These are phyloP conservation scores for Boletellus deceptivus DNA, from an alignment of 1,284 basidiomycete species.

Conservation along the genomic window DNA sequence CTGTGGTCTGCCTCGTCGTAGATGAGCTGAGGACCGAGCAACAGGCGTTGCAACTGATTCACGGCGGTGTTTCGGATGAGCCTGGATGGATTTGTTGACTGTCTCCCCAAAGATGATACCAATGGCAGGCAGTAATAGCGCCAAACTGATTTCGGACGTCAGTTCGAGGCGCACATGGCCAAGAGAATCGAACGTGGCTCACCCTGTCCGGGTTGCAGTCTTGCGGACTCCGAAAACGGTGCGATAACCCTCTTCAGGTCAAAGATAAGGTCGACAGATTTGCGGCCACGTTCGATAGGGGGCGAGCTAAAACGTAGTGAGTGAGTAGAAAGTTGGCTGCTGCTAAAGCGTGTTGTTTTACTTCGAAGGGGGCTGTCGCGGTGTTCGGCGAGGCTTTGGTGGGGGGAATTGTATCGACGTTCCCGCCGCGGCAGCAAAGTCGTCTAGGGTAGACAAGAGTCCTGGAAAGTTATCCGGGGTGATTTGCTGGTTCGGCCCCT, in stretches of 20 bases:
- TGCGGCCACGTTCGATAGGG: slow-evolving; percentile 74
- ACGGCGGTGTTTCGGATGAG: slow-evolving; percentile 87
- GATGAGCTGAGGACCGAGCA: slow-evolving; percentile 78
- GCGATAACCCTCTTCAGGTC: slow-evolving; percentile 67
- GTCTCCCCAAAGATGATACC: slow-evolving; percentile 75
- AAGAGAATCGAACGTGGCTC: slow-evolving; percentile 7
- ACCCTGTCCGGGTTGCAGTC: slow-evolving; percentile 52
- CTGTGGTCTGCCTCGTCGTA: slow-evolving; percentile 53
- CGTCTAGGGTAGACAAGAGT: slow-evolving; percentile 80
- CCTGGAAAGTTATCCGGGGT: slow-evolving; percentile 81
- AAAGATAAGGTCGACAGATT: slow-evolving; percentile 80
- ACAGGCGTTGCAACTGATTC: slow-evolving; percentile 80
- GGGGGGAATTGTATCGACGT: slow-evolving; percentile 57
- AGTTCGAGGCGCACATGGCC: slow-evolving; percentile 4
- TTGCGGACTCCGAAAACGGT: slow-evolving; percentile 49
- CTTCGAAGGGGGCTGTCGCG: slow-evolving; percentile 54
- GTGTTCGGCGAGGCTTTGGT: slow-evolving; percentile 49
- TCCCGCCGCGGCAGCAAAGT: slow-evolving; percentile 79
- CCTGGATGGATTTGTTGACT: slow-evolving; percentile 82
- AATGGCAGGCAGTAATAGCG: slow-evolving; percentile 79
- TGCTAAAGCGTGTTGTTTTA: slow-evolving; percentile 27
- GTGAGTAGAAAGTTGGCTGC: slow-evolving; percentile 5
- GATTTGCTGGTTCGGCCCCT: slow-evolving; percentile 58
- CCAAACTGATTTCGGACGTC: slow-evolving; percentile 60
- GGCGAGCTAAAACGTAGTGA: slow-evolving; percentile 54